Conservation (phyloP, 257 asterid genomes). For the Euphrasia confusa region DNA sequence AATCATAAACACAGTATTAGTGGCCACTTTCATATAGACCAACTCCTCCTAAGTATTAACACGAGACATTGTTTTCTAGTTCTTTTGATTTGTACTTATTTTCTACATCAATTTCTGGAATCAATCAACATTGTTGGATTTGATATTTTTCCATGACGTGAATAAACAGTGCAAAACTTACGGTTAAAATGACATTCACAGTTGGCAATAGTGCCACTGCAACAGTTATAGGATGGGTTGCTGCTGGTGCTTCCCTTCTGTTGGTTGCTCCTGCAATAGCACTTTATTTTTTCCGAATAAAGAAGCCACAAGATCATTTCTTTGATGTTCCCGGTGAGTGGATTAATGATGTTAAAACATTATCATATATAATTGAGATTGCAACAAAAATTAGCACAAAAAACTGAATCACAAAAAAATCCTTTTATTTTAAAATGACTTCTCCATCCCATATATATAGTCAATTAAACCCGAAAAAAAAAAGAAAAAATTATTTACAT, state of each 20-base stretch:
- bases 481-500: too few species aligned
- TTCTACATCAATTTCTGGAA: slow-evolving; percentile 5
- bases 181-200: slow-evolving; percentile 28
- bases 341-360: slow-evolving; percentile 14
- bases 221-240: slow-evolving; percentile 86
- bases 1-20: background rate
- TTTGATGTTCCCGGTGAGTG: slow-evolving; percentile 87
- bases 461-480: background rate
- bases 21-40: slow-evolving; percentile 8
- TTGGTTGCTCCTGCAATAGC: slow-evolving; percentile 75
- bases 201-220: slow-evolving; percentile 69
- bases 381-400: background rate
- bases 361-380: slow-evolving; percentile 7
- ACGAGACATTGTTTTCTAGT: background rate
- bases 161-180: slow-evolving; percentile 18
- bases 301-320: slow-evolving; percentile 81
- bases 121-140: slow-evolving; percentile 16
- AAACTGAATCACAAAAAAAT: too few species aligned
- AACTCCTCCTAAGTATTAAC: background rate
- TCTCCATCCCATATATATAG: too few species aligned
- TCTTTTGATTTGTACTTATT: background rate
- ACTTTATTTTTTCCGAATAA: slow-evolving; percentile 67
- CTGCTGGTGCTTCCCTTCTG: slow-evolving; percentile 86
- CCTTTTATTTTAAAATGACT: too few species aligned
- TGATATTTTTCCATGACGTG: background rate